Percentiles rank a stretch among this genome's conserved stretches.
These are phyloP conservation scores for Cercis canadensis DNA, from an alignment of 306 rosid species.

Conservation along the genomic window DNA sequence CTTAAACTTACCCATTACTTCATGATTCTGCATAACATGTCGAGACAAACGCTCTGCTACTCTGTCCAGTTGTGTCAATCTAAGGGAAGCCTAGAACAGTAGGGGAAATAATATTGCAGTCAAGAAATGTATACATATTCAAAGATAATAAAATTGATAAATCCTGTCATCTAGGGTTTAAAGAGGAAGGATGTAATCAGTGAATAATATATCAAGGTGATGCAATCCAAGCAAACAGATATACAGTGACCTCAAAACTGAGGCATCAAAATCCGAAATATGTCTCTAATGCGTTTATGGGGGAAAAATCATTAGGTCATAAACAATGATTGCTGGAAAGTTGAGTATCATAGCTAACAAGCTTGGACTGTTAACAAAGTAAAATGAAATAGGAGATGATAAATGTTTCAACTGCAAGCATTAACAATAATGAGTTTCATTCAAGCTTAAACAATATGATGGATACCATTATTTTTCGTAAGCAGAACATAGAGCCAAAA, in stretches of 20 bases:
- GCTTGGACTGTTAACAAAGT: background rate
- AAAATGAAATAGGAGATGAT: background rate
- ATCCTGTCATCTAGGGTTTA: background rate
- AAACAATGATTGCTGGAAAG: no score
- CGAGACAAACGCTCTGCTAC: slow-evolving; percentile 86
- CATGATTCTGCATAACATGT: slow-evolving; percentile 96
- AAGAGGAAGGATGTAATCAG: background rate
- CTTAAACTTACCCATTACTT: slow-evolving; percentile 95
- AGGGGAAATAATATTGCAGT: slow-evolving; percentile 6
- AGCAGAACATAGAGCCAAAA: no score
- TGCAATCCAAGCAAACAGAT: background rate
- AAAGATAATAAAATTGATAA: background rate
- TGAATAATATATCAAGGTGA: background rate
- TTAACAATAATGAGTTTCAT: no score
- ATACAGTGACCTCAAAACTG: background rate
- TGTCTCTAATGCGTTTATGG: no score
- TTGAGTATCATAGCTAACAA: background rate
- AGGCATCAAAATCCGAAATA: no score
- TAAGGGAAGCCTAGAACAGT: slow-evolving; percentile 74
- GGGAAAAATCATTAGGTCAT: no score
- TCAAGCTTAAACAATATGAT: background rate
- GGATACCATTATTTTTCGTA: background rate
- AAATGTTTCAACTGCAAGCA: background rate
- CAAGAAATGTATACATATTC: no score
- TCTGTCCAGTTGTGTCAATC: slow-evolving; percentile 89